phyloP scores from a whole-genome alignment of 2,329 filamentous ascomycete species.

The Cladosporium phlei region DNA sequence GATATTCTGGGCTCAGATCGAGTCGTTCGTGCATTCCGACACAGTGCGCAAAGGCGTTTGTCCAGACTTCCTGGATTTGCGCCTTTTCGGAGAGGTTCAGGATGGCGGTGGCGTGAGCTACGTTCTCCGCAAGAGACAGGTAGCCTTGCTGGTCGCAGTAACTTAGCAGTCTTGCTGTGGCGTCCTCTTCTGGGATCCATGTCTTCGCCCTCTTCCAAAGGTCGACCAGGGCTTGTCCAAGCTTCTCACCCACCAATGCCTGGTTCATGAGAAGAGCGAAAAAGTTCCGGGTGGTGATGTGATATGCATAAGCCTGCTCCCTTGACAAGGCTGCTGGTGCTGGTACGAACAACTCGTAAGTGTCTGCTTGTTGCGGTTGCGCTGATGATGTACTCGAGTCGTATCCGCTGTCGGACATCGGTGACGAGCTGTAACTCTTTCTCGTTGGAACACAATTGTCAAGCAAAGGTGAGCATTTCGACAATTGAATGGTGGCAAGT shows the following conservation, averaged over 20 bases:
- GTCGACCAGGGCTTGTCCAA: conserved; percentile 60
- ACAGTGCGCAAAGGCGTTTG: conserved; percentile 71
- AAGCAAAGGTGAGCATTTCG: conserved; percentile 58
- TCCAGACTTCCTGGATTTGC: conserved; percentile 60
- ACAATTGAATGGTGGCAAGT: conserved; percentile 52
- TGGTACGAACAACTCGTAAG: conserved; percentile 64
- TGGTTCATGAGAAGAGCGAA: conserved; percentile 65
- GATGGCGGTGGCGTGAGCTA: conserved; percentile 63
- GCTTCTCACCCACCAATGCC: conserved; percentile 62
- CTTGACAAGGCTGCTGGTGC: conserved; percentile 52
- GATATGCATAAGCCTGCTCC: conserved; percentile 56
- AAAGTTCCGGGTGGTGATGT: conserved; percentile 68
- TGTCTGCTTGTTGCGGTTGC: conserved; percentile 8
- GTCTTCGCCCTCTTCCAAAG: conserved; percentile 60
- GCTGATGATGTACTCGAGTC: conserved; percentile 15
- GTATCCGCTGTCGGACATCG: conserved; percentile 26
- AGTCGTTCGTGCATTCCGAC: conserved; percentile 69
- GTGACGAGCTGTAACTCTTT: conserved; percentile 20
- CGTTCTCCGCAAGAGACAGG: conserved; percentile 59
- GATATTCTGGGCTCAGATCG: conserved; percentile 54
- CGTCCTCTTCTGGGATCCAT: conserved; percentile 34
- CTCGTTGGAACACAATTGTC: conserved; percentile 37
- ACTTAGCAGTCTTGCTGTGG: conserved; percentile 43
- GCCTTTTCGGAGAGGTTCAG: conserved; percentile 65
- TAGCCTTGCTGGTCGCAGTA: conserved; percentile 70